Percentiles rank a stretch among this genome's conserved stretches.
Evolutionary conservation across 2,329 filamentous ascomycete genomes (phyloP).

Genomic region (Orbilia quercus): DNA sequence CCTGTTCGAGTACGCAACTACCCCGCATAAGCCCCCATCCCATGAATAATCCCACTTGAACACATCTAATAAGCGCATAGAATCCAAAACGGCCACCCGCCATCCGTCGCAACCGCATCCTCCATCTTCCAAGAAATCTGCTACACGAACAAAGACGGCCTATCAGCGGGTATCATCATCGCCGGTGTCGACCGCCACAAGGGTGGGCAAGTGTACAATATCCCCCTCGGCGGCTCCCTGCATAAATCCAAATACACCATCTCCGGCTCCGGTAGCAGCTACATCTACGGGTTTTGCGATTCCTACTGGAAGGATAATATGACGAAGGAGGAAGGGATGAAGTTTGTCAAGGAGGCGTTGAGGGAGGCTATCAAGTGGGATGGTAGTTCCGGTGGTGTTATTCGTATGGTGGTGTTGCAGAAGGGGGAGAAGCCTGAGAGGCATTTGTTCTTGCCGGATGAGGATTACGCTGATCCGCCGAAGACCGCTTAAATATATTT

Average conservation of each 20-base stretch:
- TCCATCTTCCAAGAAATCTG: conserved; percentile 98
- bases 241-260: conserved; percentile 98
- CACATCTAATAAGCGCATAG: conserved; percentile 64
- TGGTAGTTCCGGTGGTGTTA: conserved; percentile 96
- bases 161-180: conserved; percentile 93
- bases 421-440: conserved; percentile 82
- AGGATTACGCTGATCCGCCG: conserved; percentile 71
- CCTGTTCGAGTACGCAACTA: conserved; percentile 71
- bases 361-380: conserved; percentile 99
- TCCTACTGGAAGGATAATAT: conserved; percentile 95
- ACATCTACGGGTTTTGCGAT: conserved; percentile 99
- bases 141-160: conserved; percentile 93
- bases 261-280: conserved; percentile 95
- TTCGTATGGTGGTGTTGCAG: conserved; percentile 96
- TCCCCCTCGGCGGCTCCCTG: conserved; percentile 92
- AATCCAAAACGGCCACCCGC: conserved; percentile 86
- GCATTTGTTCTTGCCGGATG: conserved; percentile 95
- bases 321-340: conserved; percentile 88
- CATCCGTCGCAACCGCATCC: conserved; percentile 93
- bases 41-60: neutral
- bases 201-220: conserved; percentile 96
- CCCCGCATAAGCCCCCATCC: neutral
- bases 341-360: conserved; percentile 91
- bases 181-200: conserved; percentile 97
- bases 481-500: conserved; percentile 8